Percentiles rank a stretch among this genome's conserved stretches.
These are phyloP conservation scores for Podaxis sp. DNA, from an alignment of 768 basidiomycete species.

Conservation along the genomic window DNA sequence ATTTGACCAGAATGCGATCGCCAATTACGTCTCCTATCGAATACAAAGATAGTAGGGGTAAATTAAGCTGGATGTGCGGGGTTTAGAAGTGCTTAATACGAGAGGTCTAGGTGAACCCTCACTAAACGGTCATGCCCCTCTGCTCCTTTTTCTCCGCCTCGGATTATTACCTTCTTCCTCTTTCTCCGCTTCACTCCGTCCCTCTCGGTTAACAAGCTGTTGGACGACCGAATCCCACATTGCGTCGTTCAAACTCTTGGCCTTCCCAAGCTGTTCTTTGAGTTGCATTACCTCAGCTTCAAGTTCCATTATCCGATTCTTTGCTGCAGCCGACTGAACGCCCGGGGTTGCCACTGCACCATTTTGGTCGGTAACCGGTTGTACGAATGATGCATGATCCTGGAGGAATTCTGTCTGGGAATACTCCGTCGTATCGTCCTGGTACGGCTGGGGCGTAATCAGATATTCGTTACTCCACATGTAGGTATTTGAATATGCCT, in stretches of 20 bases:
- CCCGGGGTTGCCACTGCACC: conserved; percentile 1
- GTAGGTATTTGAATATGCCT: conserved; percentile 9
- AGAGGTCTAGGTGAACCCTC: not conserved
- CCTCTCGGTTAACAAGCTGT: conserved; percentile 39
- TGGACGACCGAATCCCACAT: conserved; percentile 92
- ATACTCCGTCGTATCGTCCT: conserved; percentile 41
- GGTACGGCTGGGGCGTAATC: conserved; percentile 23
- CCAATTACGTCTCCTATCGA: not conserved
- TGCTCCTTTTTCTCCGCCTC: conserved; percentile 25
- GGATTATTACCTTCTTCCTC: conserved; percentile 17
- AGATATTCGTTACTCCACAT: not conserved
- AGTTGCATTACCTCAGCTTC: conserved; percentile 70
- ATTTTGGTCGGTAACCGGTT: conserved; percentile 34
- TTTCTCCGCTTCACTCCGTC: conserved; percentile 20
- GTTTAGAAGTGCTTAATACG: not conserved
- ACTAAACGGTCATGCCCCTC: conserved; percentile 20
- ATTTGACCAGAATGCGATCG: too few relatives aligned
- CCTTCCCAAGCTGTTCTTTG: conserved; percentile 71
- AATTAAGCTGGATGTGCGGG: not conserved
- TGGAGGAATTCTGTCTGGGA: conserved; percentile 53
- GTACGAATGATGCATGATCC: conserved; percentile 69
- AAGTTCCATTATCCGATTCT: conserved; percentile 63
- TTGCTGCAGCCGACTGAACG: conserved; percentile 36
- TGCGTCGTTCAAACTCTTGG: conserved; percentile 88
- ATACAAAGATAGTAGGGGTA: not conserved